Conservation (phyloP, 2,329 filamentous ascomycete genomes). For the Colletotrichum cereale region DNA sequence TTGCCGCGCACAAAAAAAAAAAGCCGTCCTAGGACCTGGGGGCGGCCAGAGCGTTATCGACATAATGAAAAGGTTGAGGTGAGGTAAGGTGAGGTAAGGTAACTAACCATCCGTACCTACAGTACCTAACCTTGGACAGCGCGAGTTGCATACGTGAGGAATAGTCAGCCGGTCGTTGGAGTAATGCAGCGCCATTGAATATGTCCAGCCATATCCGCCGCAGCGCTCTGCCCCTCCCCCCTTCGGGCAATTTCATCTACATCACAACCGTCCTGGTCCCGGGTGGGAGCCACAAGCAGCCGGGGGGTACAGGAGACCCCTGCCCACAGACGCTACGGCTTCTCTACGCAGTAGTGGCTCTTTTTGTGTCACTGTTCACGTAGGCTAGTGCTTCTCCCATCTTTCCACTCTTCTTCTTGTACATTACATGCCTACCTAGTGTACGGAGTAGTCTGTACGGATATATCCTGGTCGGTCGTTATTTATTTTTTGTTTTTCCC, state of each 20-base stretch:
- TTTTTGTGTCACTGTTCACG: conserved; percentile 46
- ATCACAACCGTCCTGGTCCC: conserved; percentile 52
- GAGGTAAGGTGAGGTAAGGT: conserved; percentile 15
- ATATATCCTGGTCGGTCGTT: conserved; percentile 15
- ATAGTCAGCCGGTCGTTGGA: conserved; percentile 20
- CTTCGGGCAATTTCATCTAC: conserved; percentile 61
- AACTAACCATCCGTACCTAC: too few species aligned
- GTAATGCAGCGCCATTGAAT: conserved; percentile 47
- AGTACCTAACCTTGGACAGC: conserved; percentile 6
- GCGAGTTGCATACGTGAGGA: conserved; percentile 43
- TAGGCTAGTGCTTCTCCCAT: conserved; percentile 46
- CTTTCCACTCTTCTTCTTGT: conserved; percentile 47
- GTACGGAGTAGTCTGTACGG: too few species aligned
- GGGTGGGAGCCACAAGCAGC: conserved; percentile 41
- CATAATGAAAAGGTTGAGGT: conserved; percentile 8
- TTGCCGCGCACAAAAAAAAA: not conserved
- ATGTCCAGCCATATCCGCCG: conserved; percentile 44
- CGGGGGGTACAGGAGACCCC: conserved; percentile 42
- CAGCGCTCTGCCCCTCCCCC: conserved; percentile 42
- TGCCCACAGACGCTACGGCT: conserved; percentile 40
- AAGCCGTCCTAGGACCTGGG: conserved; percentile 13
- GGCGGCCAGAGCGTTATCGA: conserved; percentile 34
- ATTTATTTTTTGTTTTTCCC: conserved; percentile 14
- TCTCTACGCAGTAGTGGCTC: conserved; percentile 44
- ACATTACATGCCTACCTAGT: too few species aligned